Evolutionary conservation across 2,329 filamentous ascomycete genomes (phyloP).

Genomic region (Calycina herbarum): DNA sequence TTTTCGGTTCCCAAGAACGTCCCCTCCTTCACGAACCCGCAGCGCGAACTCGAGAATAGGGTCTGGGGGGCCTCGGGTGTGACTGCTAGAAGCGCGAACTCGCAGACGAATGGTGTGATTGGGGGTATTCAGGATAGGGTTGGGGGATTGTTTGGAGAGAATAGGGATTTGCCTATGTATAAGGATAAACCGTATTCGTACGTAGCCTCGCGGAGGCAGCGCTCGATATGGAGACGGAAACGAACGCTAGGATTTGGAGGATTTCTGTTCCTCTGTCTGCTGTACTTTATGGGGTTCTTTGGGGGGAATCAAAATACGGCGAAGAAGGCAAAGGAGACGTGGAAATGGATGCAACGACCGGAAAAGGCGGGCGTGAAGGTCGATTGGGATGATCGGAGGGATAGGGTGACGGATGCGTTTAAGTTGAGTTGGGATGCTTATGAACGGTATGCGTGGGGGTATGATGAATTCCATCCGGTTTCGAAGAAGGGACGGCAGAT

Average conservation of each 20-base stretch:
- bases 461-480: constrained; percentile 84
- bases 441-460: constrained; percentile 89
- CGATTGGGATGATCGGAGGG: constrained; percentile 76
- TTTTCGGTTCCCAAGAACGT: constrained; percentile 69
- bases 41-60: constrained; percentile 64
- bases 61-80: constrained; percentile 60
- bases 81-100: constrained; percentile 40
- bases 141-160: constrained; percentile 62
- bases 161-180: constrained; percentile 80
- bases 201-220: constrained; percentile 57
- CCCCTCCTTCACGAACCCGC: constrained; percentile 66
- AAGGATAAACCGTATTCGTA: constrained; percentile 95
- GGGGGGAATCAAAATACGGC: constrained; percentile 35
- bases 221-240: constrained; percentile 64
- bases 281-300: constrained; percentile 73
- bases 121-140: constrained; percentile 61
- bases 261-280: constrained; percentile 53
- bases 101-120: constrained; percentile 41
- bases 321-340: constrained; percentile 45
- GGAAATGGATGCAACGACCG: constrained; percentile 57
- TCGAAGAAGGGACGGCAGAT: constrained; percentile 80
- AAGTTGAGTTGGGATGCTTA: constrained; percentile 91
- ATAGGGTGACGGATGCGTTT: constrained; percentile 86
- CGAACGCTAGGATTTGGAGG: constrained; percentile 54
- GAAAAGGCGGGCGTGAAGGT: constrained; percentile 47